Evolutionary conservation across 371 early-diverging fungal genomes (phyloP).

Genomic region (Lichtheimia ornata): DNA sequence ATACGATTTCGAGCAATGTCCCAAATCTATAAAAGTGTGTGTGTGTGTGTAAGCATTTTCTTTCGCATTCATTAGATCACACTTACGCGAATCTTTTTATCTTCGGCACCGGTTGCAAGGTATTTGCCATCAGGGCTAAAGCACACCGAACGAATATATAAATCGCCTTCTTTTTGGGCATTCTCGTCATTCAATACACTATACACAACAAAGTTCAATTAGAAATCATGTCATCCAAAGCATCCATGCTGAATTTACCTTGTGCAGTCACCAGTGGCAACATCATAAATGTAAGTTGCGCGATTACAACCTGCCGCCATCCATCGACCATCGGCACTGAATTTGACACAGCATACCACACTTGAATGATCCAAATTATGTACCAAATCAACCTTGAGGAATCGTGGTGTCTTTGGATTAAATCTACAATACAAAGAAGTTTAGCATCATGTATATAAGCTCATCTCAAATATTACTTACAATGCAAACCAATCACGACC

Average conservation of each 20-base stretch:
- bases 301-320: constrained; percentile 96
- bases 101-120: constrained; percentile 97
- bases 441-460: not conserved
- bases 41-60: not conserved
- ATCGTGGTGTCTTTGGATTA: constrained; percentile 72
- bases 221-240: not conserved
- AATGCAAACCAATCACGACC: constrained; percentile 91
- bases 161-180: constrained; percentile 74
- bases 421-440: constrained; percentile 42
- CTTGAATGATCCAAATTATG: constrained; percentile 85
- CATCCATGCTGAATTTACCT: constrained; percentile 41
- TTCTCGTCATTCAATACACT: constrained; percentile 80
- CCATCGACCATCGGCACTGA: constrained; percentile 88
- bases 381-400: constrained; percentile 80
- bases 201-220: constrained; percentile 3
- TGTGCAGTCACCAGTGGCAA: constrained; percentile 68
- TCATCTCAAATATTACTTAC: constrained; percentile 48
- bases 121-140: constrained; percentile 94
- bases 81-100: constrained; percentile 85
- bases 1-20: constrained; percentile 66
- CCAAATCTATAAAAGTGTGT: constrained; percentile 67
- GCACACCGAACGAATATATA: constrained; percentile 95
- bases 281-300: constrained; percentile 88
- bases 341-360: constrained; percentile 97
- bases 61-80: not conserved